Conservation (phyloP, 2,329 filamentous ascomycete species). For the Amauroascus niger region DNA sequence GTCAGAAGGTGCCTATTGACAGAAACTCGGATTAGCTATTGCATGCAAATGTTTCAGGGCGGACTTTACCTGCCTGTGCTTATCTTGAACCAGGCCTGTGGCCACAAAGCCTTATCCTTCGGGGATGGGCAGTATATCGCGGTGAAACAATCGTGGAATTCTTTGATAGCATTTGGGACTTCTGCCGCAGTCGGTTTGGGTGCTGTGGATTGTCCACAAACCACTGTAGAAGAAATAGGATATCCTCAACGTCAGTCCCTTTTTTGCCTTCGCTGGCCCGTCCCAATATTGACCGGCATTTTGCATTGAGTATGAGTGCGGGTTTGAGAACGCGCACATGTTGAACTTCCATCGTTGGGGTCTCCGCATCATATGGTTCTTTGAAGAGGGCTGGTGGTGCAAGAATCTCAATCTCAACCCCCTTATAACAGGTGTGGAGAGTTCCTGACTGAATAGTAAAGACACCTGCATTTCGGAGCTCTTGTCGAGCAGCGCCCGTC, state of each 20-base stretch:
- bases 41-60: background rate
- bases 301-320: conserved; percentile 9
- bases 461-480: conserved; percentile 5
- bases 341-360: conserved; percentile 4
- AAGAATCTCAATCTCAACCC: conserved; percentile 6
- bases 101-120: background rate
- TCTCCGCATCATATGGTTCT: conserved; percentile 2
- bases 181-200: background rate
- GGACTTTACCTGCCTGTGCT: background rate
- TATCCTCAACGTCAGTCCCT: conserved; percentile 1
- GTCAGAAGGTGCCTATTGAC: background rate
- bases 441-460: conserved; percentile 6
- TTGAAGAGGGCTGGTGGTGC: conserved; percentile 7
- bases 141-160: conserved; percentile 1
- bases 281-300: conserved; percentile 8
- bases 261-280: conserved; percentile 7
- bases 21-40: background rate
- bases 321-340: conserved; percentile 8
- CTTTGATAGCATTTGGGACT: background rate
- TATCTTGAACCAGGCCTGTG: background rate
- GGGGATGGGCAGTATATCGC: background rate
- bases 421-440: conserved; percentile 6
- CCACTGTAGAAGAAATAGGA: conserved; percentile 2
- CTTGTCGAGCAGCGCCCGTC: conserved; percentile 6
- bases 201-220: background rate